phyloP scores from a whole-genome alignment of 1,139 yeast species.

The Insectozyma bohioensis region DNA sequence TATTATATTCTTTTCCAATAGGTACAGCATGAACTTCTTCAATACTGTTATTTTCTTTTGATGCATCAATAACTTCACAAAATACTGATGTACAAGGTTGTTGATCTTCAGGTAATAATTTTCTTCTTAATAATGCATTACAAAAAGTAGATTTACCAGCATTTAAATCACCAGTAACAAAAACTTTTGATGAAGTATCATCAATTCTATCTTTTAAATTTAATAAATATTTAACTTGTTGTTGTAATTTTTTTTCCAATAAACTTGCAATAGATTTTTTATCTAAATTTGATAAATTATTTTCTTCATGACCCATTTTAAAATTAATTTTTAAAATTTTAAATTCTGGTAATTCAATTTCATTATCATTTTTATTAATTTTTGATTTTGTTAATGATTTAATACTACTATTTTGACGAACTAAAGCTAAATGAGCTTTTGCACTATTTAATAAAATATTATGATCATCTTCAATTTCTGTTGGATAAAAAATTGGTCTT shows the following conservation, averaged over 20 bases:
- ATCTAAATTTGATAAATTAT: constrained; percentile 53
- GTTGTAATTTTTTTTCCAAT: constrained; percentile 61
- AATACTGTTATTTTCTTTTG: constrained; percentile 61
- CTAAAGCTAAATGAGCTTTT: constrained; percentile 50
- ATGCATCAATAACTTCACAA: constrained; percentile 87
- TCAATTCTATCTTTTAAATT: constrained; percentile 81
- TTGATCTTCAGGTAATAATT: constrained; percentile 89
- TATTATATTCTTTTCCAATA: constrained; percentile 50
- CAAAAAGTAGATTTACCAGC: constrained; percentile 97
- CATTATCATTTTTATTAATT: constrained; percentile 17
- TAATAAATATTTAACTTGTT: constrained; percentile 65
- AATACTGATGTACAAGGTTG: constrained; percentile 97
- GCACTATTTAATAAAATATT: constrained; percentile 43
- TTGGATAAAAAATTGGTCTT: constrained; percentile 70
- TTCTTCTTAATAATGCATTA: constrained; percentile 79
- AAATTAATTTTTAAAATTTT: constrained; percentile 64
- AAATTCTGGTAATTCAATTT: constrained; percentile 40
- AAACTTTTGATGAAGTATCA: constrained; percentile 89
- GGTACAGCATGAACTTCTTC: constrained; percentile 97
- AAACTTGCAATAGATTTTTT: constrained; percentile 64
- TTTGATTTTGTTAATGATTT: constrained; percentile 34
- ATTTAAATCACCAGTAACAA: constrained; percentile 95
- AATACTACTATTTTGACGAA: constrained; percentile 41
- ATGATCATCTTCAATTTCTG: constrained; percentile 34
- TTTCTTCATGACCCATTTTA: constrained; percentile 50